Conservation (phyloP, 2,329 filamentous ascomycete species). For the Calonectria hawksworthii region DNA sequence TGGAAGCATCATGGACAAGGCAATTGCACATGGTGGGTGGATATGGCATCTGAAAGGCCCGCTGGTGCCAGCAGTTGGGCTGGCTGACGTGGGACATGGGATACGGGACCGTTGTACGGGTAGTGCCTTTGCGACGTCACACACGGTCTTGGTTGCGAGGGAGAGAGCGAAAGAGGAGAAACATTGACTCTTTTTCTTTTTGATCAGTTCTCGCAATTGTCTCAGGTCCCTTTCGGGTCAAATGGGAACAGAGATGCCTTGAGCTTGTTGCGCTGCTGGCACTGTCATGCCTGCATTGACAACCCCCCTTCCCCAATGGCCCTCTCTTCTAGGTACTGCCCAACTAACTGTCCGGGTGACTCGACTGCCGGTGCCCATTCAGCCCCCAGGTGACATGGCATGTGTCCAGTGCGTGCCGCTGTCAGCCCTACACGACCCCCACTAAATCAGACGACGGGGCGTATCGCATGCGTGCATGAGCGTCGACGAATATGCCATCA, state of each 20-base stretch:
- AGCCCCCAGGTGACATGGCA: slow-evolving; percentile 14
- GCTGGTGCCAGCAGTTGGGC: not conserved
- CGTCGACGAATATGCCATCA: slow-evolving; percentile 5
- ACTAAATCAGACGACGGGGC: not conserved
- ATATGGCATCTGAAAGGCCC: slow-evolving; percentile 7
- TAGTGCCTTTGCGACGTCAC: not conserved
- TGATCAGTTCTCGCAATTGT: not conserved
- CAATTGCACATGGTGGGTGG: slow-evolving; percentile 16
- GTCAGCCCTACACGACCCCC: slow-evolving; percentile 21
- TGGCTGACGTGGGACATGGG: slow-evolving; percentile 24
- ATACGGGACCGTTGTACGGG: not conserved
- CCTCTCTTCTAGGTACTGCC: too few species aligned
- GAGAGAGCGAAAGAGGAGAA: not conserved
- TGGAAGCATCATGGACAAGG: slow-evolving; percentile 25
- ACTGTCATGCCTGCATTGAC: not conserved
- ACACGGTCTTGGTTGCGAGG: not conserved
- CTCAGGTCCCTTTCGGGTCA: not conserved
- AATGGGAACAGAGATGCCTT: not conserved
- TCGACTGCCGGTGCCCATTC: not conserved
- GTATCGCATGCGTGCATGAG: not conserved
- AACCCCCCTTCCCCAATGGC: not conserved
- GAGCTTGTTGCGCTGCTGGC: not conserved
- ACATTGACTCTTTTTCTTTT: not conserved
- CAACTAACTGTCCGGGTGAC: slow-evolving; percentile 9
- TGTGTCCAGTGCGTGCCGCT: not conserved